These are phyloP conservation scores for Penicillium ucsense DNA, from an alignment of 495 filamentous ascomycete species.

Conservation along the genomic window DNA sequence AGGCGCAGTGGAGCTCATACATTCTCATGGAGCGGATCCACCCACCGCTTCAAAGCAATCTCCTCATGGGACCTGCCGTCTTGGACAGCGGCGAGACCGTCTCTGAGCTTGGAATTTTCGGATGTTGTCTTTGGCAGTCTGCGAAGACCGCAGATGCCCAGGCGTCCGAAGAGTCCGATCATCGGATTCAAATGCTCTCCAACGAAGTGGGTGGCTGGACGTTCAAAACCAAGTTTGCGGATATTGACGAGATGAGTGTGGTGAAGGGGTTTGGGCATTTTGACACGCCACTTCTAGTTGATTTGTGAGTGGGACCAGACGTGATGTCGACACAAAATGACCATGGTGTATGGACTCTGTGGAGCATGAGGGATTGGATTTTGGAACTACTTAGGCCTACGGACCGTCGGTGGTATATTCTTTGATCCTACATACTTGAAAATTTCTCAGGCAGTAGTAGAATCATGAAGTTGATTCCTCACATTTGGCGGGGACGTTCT, in stretches of 20 bases:
- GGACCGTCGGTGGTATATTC: too few relatives aligned
- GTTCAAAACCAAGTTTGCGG: slow-evolving; percentile 68
- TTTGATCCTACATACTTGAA: too few relatives aligned
- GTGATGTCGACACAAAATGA: too few relatives aligned
- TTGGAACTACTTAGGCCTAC: too few relatives aligned
- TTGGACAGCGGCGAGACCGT: slow-evolving; percentile 66
- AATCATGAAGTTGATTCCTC: too few relatives aligned
- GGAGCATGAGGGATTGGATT: too few relatives aligned
- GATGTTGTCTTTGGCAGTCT: slow-evolving; percentile 62
- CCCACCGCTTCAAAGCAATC: slow-evolving; percentile 56
- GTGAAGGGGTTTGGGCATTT: slow-evolving; percentile 82
- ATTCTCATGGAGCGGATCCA: slow-evolving; percentile 85
- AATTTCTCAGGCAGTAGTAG: too few relatives aligned
- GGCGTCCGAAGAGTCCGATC: slow-evolving; percentile 6
- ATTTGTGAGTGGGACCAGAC: not conserved
- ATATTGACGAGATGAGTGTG: slow-evolving; percentile 79
- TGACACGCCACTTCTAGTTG: slow-evolving; percentile 60
- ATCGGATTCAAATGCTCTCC: slow-evolving; percentile 38
- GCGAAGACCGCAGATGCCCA: not conserved
- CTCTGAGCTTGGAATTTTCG: slow-evolving; percentile 75
- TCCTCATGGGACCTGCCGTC: slow-evolving; percentile 58
- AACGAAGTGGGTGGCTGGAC: slow-evolving; percentile 70
- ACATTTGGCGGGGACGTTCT: too few relatives aligned
- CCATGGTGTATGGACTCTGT: too few relatives aligned
- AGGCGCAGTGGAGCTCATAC: slow-evolving; percentile 60